Percentiles rank a stretch among this genome's conserved stretches.
phyloP scores from a whole-genome alignment of 140 eudicot genomes.

The Stevia rebaudiana region DNA sequence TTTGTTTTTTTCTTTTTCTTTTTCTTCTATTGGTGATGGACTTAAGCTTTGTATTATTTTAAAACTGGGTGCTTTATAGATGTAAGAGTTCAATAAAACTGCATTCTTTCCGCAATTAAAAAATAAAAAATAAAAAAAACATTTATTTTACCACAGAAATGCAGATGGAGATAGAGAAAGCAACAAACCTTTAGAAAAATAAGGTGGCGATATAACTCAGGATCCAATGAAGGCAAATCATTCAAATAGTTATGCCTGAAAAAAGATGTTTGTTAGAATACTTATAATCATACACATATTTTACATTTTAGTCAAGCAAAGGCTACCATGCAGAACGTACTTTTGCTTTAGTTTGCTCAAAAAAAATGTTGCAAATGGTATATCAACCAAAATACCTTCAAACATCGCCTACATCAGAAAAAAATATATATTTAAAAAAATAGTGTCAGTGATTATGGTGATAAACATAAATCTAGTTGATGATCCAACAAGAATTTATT shows the following conservation, averaged over 20 bases:
- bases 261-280: constrained; percentile 13
- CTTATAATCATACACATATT: neutral
- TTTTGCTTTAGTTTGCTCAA: constrained; percentile 93
- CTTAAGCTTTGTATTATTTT: too few relatives aligned
- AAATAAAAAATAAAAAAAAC: too few relatives aligned
- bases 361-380: constrained; percentile 96
- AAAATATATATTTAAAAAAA: neutral
- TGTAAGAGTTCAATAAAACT: too few relatives aligned
- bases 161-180: constrained; percentile 7
- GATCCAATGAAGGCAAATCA: constrained; percentile 95
- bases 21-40: too few relatives aligned
- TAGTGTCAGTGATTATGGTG: neutral
- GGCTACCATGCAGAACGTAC: constrained; percentile 40
- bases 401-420: constrained; percentile 71
- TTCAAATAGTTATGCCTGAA: constrained; percentile 88
- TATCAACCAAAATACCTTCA: constrained; percentile 97
- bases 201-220: constrained; percentile 91
- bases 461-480: neutral
- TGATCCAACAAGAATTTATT: neutral
- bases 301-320: too few relatives aligned
- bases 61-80: too few relatives aligned
- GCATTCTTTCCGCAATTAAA: too few relatives aligned
- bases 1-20: too few relatives aligned
- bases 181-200: constrained; percentile 71
- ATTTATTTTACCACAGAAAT: constrained; percentile 3